Base-by-base conservation (phyloP, 2,329 filamentous ascomycete species). In the Cladobotryum protrusum region DNA sequence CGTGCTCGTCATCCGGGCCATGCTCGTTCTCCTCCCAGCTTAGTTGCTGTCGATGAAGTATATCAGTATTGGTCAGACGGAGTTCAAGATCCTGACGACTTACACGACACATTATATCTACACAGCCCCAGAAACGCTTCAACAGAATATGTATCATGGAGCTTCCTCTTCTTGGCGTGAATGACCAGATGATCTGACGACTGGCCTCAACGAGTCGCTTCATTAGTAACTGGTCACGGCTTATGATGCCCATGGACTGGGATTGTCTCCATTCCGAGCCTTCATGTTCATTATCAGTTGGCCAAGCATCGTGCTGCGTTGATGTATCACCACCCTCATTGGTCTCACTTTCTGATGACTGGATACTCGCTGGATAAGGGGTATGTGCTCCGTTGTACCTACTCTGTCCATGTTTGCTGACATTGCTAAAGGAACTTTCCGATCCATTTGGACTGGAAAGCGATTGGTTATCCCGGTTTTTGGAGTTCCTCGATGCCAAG, bases 61-160 rank as follows among this genome's bases (percentile, higher is more conserved):
- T 17, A 24, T 45, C 19, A 49, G 20, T 20, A 35, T 40, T 19
- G 0, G 2, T 6, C 32, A 29, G 24, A 29, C 7, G 24, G 6
- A 2, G 24, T 29, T 6, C 11, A 29, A 24, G 32, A 18, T 4
- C 4, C 7, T 4, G 13, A 11, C 17, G 3, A 13, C 19, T 36
- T 48, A 48, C 47, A 4, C 34, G 20, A 4, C 41, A 42, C 13
- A 48, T 43, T n/a, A 43, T 48, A 41, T 49, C 48, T 29, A 49
- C n/a, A 12, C 42, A 39, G 7, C 48, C 43, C 48, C 48, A 49
- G 29, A 49, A 45, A 2, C 43, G 43, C 40, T 49, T 49, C 17
- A 45, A 6, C 3, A 49, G 35, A 11, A 1, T 3, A 5, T 49
- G 48, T 11, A 46, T 24, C 12, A 37, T 33, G 15, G 43, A 32